Conservation (phyloP, 331 rosid species). For the Cucumis variabilis region DNA sequence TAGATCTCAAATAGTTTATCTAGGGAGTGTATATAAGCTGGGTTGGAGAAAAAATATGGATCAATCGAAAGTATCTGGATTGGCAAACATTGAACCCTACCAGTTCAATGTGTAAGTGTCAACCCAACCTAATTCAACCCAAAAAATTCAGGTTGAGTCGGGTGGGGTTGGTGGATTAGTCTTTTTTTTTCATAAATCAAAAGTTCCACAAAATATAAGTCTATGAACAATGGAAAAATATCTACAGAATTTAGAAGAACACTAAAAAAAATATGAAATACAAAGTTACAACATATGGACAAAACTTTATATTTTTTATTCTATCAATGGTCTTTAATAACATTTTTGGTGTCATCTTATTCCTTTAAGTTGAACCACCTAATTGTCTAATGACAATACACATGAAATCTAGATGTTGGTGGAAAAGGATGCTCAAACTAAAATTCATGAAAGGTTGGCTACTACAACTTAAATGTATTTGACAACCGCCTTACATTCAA, state of each 20-base stretch:
- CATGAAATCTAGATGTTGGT: background rate
- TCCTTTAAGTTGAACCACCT: background rate
- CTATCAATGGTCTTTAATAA: background rate
- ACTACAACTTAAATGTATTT: background rate
- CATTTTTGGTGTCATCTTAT: background rate
- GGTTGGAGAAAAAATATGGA: too few relatives aligned
- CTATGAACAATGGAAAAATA: background rate
- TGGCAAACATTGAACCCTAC: too few relatives aligned
- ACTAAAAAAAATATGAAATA: background rate
- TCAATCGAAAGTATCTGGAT: too few relatives aligned
- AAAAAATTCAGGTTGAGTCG: too few relatives aligned
- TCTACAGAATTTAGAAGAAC: constrained; percentile 2
- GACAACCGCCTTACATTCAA: background rate
- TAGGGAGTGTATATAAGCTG: too few relatives aligned
- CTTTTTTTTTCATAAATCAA: too few relatives aligned
- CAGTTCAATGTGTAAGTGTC: too few relatives aligned
- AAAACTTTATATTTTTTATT: background rate
- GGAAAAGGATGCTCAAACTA: background rate
- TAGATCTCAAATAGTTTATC: too few relatives aligned
- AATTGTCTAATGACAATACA: background rate
- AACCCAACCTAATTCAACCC: too few relatives aligned
- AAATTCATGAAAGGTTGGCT: background rate
- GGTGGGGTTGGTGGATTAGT: too few relatives aligned
- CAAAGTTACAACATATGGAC: background rate
- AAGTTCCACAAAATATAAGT: background rate